These are phyloP conservation scores for Kwoniella shivajii DNA, from an alignment of 1,284 basidiomycete genomes.

Conservation along the genomic window DNA sequence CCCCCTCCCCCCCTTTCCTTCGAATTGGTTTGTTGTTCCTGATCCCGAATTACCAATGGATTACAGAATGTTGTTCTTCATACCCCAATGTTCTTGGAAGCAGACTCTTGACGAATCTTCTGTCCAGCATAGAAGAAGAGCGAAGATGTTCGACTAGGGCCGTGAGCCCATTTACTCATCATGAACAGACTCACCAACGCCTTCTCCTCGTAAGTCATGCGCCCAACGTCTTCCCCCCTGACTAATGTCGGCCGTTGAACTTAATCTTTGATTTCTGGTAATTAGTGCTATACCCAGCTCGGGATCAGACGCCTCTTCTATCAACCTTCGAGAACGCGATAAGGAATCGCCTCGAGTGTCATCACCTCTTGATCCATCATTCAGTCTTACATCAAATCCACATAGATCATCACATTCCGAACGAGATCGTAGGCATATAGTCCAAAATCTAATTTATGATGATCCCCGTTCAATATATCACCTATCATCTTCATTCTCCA, in stretches of 20 bases:
- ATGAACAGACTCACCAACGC: slow-evolving; percentile 32
- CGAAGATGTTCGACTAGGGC: no score
- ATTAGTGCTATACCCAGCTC: slow-evolving; percentile 22
- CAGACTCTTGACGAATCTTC: no score
- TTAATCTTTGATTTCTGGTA: not conserved
- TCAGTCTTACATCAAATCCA: slow-evolving; percentile 2
- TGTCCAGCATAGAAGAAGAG: no score
- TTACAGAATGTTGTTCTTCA: no score
- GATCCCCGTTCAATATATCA: slow-evolving; percentile 41
- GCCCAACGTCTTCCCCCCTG: not conserved
- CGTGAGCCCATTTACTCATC: no score
- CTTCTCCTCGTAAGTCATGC: slow-evolving; percentile 23
- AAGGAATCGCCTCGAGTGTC: slow-evolving; percentile 16
- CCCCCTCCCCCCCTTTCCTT: no score
- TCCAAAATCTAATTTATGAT: slow-evolving; percentile 35
- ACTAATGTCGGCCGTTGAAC: not conserved
- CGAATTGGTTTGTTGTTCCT: no score
- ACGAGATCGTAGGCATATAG: not conserved
- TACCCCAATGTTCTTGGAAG: no score
- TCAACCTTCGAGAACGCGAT: slow-evolving; percentile 5
- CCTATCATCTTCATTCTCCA: slow-evolving; percentile 9
- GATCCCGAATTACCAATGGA: no score
- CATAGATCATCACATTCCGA: not conserved
- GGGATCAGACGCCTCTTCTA: slow-evolving; percentile 16
- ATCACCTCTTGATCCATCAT: slow-evolving; percentile 20